Percentiles rank a stretch among this genome's conserved stretches.
Conservation (phyloP, 805 yeast genomes). For the Naumovozyma castellii region DNA sequence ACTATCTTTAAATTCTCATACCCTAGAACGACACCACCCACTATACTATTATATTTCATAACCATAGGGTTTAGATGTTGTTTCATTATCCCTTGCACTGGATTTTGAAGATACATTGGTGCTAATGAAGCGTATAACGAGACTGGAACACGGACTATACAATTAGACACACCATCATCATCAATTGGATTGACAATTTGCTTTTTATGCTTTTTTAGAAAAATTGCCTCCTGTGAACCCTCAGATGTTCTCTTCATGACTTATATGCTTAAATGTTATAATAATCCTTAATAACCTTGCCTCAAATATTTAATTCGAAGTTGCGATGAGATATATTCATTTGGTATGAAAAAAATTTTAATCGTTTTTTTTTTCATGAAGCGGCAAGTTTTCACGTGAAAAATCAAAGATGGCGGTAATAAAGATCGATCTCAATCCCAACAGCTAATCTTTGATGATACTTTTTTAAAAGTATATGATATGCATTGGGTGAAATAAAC, state of each 20-base stretch:
- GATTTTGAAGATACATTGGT: conserved; percentile 61
- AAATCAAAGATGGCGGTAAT: no score
- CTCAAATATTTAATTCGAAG: no score
- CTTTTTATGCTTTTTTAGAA: conserved; percentile 25
- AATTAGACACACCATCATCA: conserved; percentile 25
- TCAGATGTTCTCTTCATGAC: conserved; percentile 20
- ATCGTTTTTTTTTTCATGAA: neutral
- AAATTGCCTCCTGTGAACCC: conserved; percentile 12
- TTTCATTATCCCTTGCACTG: conserved; percentile 67
- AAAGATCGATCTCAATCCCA: no score
- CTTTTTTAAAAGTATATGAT: no score
- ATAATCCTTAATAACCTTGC: neutral
- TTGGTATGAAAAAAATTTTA: no score
- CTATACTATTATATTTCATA: conserved; percentile 67
- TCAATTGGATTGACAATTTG: conserved; percentile 21
- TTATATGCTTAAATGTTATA: neutral
- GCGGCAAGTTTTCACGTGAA: neutral
- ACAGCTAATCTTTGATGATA: no score
- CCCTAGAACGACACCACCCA: conserved; percentile 76
- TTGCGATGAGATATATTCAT: neutral
- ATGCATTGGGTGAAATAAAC: neutral
- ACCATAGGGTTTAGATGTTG: conserved; percentile 88
- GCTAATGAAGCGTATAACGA: conserved; percentile 78
- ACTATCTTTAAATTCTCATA: conserved; percentile 56
- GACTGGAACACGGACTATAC: conserved; percentile 27